Evolutionary conservation across 2,329 filamentous ascomycete genomes (phyloP).

Genomic region (Pseudogymnoascus sp.): DNA sequence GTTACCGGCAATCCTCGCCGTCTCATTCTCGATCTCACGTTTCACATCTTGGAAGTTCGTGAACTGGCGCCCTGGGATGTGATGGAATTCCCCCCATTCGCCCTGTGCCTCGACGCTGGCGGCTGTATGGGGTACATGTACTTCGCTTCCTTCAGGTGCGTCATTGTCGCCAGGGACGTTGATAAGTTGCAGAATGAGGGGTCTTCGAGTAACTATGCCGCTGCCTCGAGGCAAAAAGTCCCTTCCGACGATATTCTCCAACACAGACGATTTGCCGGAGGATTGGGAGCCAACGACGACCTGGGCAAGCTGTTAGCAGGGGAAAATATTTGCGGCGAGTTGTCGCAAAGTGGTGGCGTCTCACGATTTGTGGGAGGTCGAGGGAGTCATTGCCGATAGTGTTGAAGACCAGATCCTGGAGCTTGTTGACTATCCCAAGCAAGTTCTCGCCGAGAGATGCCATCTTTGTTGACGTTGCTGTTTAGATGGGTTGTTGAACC

Average conservation of each 20-base stretch:
- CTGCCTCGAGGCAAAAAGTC: conserved; percentile 95
- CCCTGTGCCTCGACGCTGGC: conserved; percentile 58
- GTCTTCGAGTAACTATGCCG: conserved; percentile 89
- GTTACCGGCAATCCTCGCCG: conserved; percentile 82
- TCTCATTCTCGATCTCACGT: conserved; percentile 95
- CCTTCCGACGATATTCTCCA: conserved; percentile 96
- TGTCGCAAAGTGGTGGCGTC: conserved; percentile 25
- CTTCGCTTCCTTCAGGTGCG: conserved; percentile 53
- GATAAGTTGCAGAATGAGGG: conserved; percentile 95
- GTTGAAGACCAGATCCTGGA: conserved; percentile 98
- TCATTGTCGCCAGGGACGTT: conserved; percentile 77
- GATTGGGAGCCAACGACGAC: conserved; percentile 98
- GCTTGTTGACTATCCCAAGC: conserved; percentile 90
- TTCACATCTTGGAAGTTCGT: conserved; percentile 90
- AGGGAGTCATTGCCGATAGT: conserved; percentile 98
- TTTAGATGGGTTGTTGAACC: conserved; percentile 4
- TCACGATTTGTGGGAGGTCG: conserved; percentile 94
- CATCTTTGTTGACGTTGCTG: conserved; percentile 44
- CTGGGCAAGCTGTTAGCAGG: conserved; percentile 39
- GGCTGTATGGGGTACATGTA: conserved; percentile 65
- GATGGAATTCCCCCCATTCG: conserved; percentile 93
- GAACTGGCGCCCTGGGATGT: conserved; percentile 81
- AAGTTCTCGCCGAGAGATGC: conserved; percentile 92
- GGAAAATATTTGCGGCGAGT: background rate
- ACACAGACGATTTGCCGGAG: conserved; percentile 93